phyloP scores from a whole-genome alignment of 2,329 filamentous ascomycete genomes.

The Pseudogymnoascus sp. region DNA sequence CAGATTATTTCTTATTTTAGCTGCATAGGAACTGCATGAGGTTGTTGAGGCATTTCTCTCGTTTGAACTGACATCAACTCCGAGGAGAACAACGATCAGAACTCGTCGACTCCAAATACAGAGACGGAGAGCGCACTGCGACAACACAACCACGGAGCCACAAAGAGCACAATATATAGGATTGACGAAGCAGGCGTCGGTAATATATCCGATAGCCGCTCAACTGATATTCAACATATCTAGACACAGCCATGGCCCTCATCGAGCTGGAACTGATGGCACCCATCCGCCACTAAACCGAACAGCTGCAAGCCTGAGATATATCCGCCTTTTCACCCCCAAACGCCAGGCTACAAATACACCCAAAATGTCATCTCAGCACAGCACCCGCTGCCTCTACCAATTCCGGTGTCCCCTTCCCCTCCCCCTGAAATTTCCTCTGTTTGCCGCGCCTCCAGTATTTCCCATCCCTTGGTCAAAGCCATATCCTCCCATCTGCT shows the following conservation, averaged over 20 bases:
- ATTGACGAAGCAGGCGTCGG: not conserved
- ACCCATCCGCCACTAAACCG: not conserved
- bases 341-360: constrained; percentile 4
- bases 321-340: not conserved
- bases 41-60: not conserved
- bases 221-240: not conserved
- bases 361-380: not conserved
- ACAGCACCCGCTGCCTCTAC: not conserved
- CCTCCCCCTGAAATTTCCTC: constrained; percentile 22
- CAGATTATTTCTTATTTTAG: not conserved
- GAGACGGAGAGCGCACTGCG: not conserved
- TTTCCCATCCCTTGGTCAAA: constrained; percentile 25
- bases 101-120: not conserved
- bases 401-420: constrained; percentile 19
- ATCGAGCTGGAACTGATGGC: not conserved
- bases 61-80: not conserved
- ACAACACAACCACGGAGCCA: not conserved
- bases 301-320: not conserved
- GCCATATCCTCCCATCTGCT: constrained; percentile 20
- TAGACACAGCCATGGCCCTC: not conserved
- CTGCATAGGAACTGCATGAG: not conserved
- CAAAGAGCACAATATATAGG: not conserved
- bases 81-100: not conserved
- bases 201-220: not conserved
- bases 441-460: constrained; percentile 16